Percentiles rank a stretch among this genome's conserved stretches.
phyloP scores from a whole-genome alignment of 2,329 filamentous ascomycete genomes.

The Eutypella sp. region DNA sequence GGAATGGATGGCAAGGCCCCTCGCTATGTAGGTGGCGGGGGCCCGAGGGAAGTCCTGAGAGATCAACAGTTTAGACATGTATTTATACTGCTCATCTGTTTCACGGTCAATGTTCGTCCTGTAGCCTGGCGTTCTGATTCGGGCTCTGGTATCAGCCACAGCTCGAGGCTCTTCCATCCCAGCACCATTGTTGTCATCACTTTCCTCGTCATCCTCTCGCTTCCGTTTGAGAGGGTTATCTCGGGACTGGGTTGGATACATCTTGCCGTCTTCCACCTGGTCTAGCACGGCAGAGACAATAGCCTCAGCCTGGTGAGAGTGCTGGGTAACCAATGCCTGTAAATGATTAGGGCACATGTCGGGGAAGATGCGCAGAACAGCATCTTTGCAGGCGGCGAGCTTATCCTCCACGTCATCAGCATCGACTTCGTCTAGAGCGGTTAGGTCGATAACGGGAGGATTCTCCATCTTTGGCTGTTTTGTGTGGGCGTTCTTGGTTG shows the following conservation, averaged over 20 bases:
- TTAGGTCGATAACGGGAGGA: neutral
- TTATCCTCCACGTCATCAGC: slow-evolving; percentile 5
- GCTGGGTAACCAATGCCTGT: slow-evolving; percentile 17
- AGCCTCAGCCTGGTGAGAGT: slow-evolving; percentile 23
- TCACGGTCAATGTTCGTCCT: neutral
- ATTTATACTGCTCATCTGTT: slow-evolving; percentile 13
- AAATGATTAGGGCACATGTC: slow-evolving; percentile 40
- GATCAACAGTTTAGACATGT: slow-evolving; percentile 23
- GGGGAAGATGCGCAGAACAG: slow-evolving; percentile 35
- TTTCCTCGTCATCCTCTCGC: slow-evolving; percentile 20
- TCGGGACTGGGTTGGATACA: slow-evolving; percentile 30
- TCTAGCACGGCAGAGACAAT: slow-evolving; percentile 37
- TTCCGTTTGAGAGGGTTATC: slow-evolving; percentile 36
- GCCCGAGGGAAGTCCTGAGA: slow-evolving; percentile 30
- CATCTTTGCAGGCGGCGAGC: slow-evolving; percentile 22
- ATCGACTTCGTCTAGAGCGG: no score
- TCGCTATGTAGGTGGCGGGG: no score
- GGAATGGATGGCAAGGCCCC: no score
- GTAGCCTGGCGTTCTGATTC: slow-evolving; percentile 10
- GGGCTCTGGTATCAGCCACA: slow-evolving; percentile 11
- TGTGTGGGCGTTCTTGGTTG: no score
- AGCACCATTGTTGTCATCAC: slow-evolving; percentile 12
- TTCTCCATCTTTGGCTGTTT: slow-evolving; percentile 1
- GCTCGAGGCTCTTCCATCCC: slow-evolving; percentile 2
- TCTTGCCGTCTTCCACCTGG: slow-evolving; percentile 30